Base-by-base conservation (phyloP, 2,329 filamentous ascomycete species). In the Leptographium flavum region DNA sequence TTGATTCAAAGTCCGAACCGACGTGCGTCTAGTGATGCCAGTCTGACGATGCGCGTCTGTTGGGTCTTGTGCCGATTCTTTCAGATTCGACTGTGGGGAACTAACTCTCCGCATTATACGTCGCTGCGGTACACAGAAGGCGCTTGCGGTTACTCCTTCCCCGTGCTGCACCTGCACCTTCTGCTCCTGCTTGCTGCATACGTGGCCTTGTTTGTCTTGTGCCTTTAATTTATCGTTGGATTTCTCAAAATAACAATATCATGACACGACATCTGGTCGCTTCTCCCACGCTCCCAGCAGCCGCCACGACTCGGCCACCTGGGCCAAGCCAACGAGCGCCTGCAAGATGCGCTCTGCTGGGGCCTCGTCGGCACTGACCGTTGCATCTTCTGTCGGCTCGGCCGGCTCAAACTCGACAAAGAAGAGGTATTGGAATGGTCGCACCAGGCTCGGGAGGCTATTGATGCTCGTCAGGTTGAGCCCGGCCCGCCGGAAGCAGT, bases 391-490 rank as follows among this genome's bases (percentile, higher is more conserved):
- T 3, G 37, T 45, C n/a, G 30, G 36, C 13, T 9, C 42, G 5
- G 60, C 46, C 60, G 55, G 81, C 59, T 83, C 75, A 55, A 94
- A 87, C 67, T 96, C 90, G 27, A 95, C 80, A 58, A 96, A 88
- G 65, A 96, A 95, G 32, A 95, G 75, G 64, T 96, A 96, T 59
- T 93, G 80, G 76, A 94, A 96, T 19, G 83, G 77, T 53, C 68
- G 65, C 33, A 73, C 67, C 46, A 83, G 73, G 55, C 84, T 87
- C 5, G 90, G 90, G 51, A 90, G 67, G 52, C 84, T 87, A 59
- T 87, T 88, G 61, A 96, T 94, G 60, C 82, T 90, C 27, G 88
- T 95, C 53, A 96, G 66, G 59, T 95, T 94, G 47, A 95, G 69
- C 5, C 73, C 71, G 53, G 76, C 71, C 8, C 67, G 68, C 51